Evolutionary conservation across 805 yeast genomes (phyloP).

Genomic region (Grigorovia yakushimaensis): DNA sequence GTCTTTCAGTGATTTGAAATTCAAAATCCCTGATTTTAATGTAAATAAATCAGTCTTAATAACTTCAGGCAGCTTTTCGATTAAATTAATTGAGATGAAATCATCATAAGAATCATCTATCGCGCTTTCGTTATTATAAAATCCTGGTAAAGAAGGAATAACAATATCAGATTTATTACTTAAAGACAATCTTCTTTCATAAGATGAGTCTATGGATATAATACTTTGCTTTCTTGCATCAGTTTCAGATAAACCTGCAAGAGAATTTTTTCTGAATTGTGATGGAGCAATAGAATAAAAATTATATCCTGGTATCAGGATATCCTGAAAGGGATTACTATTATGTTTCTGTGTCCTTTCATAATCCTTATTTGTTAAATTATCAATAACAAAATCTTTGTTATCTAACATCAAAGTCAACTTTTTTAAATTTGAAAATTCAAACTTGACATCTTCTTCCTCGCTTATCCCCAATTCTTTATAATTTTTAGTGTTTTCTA

Average conservation of each 20-base stretch:
- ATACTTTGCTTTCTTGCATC: conserved; percentile 17
- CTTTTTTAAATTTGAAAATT: neutral
- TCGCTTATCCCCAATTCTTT: conserved; percentile 4
- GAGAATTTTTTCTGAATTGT: conserved; percentile 16
- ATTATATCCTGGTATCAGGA: neutral
- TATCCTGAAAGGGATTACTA: neutral
- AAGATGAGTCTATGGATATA: conserved; percentile 6
- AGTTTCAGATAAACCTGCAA: conserved; percentile 14
- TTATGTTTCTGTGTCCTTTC: neutral
- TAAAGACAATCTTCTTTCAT: conserved; percentile 11
- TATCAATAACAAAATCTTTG: neutral
- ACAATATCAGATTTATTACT: neutral
- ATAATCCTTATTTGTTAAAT: neutral
- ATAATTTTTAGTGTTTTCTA: neutral
- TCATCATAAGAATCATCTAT: conserved; percentile 7
- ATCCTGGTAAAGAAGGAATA: neutral
- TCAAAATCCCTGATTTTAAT: conserved; percentile 7
- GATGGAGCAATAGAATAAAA: conserved; percentile 17
- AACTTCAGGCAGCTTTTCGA: conserved; percentile 5
- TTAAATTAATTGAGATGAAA: conserved; percentile 6
- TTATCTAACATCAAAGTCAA: neutral
- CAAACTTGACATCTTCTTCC: neutral
- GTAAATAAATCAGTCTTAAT: conserved; percentile 8
- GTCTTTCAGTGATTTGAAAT: conserved; percentile 3
- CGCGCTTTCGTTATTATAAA: neutral